These are phyloP conservation scores for Lecanoromycetidae sp. DNA, from an alignment of 2,329 filamentous ascomycete genomes.

Conservation along the genomic window DNA sequence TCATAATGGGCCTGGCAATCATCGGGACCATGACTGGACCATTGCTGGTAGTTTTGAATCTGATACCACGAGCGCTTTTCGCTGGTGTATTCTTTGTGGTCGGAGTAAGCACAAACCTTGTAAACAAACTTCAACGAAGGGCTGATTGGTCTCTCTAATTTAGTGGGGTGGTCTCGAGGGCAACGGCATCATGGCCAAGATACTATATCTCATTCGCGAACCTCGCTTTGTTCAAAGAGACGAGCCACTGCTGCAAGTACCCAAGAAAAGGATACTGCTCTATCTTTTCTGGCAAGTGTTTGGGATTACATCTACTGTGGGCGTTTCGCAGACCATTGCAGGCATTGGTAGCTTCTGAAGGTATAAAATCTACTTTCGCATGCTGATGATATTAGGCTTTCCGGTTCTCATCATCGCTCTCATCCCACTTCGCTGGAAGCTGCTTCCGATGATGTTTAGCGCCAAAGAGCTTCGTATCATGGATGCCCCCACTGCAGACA, in stretches of 20 bases:
- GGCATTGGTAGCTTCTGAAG: conserved; percentile 36
- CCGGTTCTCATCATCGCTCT: conserved; percentile 45
- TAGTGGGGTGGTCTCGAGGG: conserved; percentile 38
- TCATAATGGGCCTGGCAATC: conserved; percentile 42
- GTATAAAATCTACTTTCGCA: neutral
- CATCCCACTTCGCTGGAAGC: conserved; percentile 41
- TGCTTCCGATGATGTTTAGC: conserved; percentile 41
- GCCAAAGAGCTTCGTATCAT: conserved; percentile 37
- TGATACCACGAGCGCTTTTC: conserved; percentile 43
- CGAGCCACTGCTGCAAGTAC: conserved; percentile 36
- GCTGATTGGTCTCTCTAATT: neutral
- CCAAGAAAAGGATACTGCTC: conserved; percentile 34
- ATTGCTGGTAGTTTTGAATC: conserved; percentile 40
- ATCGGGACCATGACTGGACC: conserved; percentile 47
- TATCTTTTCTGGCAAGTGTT: conserved; percentile 42
- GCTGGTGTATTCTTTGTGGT: conserved; percentile 48
- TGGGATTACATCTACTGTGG: conserved; percentile 43
- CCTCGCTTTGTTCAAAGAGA: conserved; percentile 35
- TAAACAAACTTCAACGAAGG: neutral
- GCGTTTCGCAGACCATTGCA: conserved; percentile 47
- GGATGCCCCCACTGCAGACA: conserved; percentile 43
- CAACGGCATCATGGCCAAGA: conserved; percentile 42
- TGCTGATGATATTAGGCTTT: conserved; percentile 31
- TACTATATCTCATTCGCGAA: conserved; percentile 39
- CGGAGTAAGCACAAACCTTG: conserved; percentile 31